These are phyloP conservation scores for Hypoxylon sp. DNA, from an alignment of 2,329 filamentous ascomycete species.

Conservation along the genomic window DNA sequence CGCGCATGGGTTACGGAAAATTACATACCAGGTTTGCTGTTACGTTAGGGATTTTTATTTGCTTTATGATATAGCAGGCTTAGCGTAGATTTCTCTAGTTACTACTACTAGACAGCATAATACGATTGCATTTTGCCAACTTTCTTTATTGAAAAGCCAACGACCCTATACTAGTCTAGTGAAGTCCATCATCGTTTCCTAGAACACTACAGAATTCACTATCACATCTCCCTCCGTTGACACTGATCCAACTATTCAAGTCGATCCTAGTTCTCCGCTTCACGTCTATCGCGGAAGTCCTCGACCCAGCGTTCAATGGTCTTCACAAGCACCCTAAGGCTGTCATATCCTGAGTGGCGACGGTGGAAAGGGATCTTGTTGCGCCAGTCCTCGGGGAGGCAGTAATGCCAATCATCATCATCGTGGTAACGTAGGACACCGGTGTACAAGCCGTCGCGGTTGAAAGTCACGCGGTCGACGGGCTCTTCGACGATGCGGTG, in stretches of 20 bases:
- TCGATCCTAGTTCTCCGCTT: neutral
- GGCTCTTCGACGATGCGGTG: neutral
- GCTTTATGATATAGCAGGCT: slow-evolving; percentile 19
- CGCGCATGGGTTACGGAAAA: slow-evolving; percentile 29
- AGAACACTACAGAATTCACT: neutral
- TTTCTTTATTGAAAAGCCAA: neutral
- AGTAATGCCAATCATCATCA: neutral
- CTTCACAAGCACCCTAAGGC: neutral
- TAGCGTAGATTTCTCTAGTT: neutral
- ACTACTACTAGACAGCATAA: slow-evolving; percentile 21
- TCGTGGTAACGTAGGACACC: slow-evolving; percentile 11
- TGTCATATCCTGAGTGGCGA: neutral
- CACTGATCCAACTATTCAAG: neutral
- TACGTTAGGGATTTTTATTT: slow-evolving; percentile 10
- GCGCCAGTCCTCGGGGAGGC: slow-evolving; percentile 2
- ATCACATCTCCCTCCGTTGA: neutral
- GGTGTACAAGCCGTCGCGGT: neutral
- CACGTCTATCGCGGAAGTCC: neutral
- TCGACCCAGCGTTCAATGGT: neutral
- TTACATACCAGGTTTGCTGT: slow-evolving; percentile 18
- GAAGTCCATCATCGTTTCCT: neutral
- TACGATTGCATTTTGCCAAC: slow-evolving; percentile 16
- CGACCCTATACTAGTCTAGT: neutral
- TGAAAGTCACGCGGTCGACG: slow-evolving; percentile 9
- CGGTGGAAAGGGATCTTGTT: neutral